Percentiles rank a stretch among this genome's conserved stretches.
Evolutionary conservation across 495 filamentous ascomycete species (phyloP).

Genomic region (Emericellopsis terricola): DNA sequence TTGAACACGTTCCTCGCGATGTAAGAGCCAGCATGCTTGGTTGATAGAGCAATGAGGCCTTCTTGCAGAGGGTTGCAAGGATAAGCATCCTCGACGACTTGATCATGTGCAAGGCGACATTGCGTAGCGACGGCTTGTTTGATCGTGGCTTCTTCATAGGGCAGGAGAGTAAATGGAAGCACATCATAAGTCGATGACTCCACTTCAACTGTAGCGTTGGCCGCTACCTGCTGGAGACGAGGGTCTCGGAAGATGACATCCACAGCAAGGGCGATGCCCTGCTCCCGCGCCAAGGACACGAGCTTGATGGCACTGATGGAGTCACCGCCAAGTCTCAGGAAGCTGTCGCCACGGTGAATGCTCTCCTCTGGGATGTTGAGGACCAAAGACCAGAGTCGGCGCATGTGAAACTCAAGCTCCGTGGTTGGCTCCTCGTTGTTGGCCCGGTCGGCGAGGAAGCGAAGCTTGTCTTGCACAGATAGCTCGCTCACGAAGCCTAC

Average conservation of each 20-base stretch:
- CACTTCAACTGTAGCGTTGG: neutral
- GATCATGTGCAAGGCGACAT: neutral
- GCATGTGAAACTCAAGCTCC: neutral
- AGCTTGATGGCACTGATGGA: no score
- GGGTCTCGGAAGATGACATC: neutral
- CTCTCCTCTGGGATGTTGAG: neutral
- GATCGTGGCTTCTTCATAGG: no score
- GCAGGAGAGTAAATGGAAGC: no score
- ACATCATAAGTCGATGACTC: no score
- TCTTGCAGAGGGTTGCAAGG: constrained; percentile 45
- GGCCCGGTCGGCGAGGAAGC: constrained; percentile 14
- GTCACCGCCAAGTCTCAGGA: constrained; percentile 20
- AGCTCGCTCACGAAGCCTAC: no score
- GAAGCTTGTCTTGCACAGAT: no score
- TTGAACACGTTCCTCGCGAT: constrained; percentile 17
- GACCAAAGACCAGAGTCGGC: neutral
- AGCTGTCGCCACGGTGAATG: constrained; percentile 28
- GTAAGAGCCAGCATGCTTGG: constrained; percentile 17
- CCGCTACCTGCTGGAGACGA: neutral
- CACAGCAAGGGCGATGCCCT: neutral
- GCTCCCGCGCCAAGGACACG: constrained; percentile 1
- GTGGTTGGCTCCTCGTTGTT: neutral
- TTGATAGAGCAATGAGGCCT: constrained; percentile 10
- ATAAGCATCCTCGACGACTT: constrained; percentile 28
- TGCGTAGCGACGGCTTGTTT: neutral